Conservation (phyloP, 108 stramenopile species). For the Nitzschia inconspicua region DNA sequence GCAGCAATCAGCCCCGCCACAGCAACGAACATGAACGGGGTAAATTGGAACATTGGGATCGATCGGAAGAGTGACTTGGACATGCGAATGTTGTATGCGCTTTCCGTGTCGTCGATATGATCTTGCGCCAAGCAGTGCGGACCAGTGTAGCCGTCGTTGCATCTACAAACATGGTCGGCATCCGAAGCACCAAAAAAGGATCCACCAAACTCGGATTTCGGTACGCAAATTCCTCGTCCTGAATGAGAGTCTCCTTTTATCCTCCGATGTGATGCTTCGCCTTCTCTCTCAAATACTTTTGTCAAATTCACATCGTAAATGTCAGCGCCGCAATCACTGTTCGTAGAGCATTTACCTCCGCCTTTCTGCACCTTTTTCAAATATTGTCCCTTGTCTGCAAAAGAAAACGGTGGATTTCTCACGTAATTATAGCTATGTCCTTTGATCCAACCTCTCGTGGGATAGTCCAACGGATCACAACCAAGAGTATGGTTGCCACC, state of each 20-base stretch:
- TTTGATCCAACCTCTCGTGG: constrained; percentile 86
- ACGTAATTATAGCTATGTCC: constrained; percentile 83
- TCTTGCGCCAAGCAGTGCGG: constrained; percentile 72
- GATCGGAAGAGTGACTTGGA: constrained; percentile 17
- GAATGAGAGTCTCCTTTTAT: not conserved
- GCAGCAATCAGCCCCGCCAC: not conserved
- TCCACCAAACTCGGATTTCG: constrained; percentile 13
- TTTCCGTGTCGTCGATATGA: constrained; percentile 58
- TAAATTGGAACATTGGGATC: constrained; percentile 17
- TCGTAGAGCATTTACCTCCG: constrained; percentile 68
- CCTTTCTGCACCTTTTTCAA: constrained; percentile 65
- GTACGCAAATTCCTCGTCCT: constrained; percentile 27
- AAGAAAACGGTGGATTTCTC: constrained; percentile 72
- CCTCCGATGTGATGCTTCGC: not conserved
- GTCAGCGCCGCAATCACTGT: constrained; percentile 75
- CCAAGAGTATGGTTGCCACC: constrained; percentile 77
- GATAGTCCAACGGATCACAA: constrained; percentile 84
- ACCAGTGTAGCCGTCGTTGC: constrained; percentile 75
- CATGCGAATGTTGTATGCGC: constrained; percentile 39
- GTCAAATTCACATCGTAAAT: constrained; percentile 31
- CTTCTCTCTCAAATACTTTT: constrained; percentile 6
- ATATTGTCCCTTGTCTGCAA: constrained; percentile 59
- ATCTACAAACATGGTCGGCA: constrained; percentile 49
- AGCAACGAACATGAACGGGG: constrained; percentile 24
- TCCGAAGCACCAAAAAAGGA: constrained; percentile 6